Evolutionary conservation across 306 rosid species (phyloP).

Genomic region (barrel medic (Medicago truncatula)): DNA sequence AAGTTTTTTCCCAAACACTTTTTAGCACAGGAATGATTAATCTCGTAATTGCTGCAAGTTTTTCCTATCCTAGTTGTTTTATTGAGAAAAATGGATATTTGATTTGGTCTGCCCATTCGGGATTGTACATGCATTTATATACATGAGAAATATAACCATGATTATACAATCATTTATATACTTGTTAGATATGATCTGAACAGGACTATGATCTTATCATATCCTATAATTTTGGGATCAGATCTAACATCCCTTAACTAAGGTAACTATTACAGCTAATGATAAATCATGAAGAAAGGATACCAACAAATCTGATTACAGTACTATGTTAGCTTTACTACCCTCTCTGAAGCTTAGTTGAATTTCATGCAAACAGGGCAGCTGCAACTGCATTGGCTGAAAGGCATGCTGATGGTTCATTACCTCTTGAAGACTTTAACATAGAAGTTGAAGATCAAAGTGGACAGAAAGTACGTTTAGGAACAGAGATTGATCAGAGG

Average conservation of each 20-base stretch:
- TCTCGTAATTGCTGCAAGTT: too few relatives aligned
- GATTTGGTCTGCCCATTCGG: too few relatives aligned
- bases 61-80: too few relatives aligned
- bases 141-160: background rate
- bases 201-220: background rate
- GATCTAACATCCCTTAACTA: background rate
- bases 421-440: slow-evolving; percentile 79
- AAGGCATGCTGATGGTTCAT: slow-evolving; percentile 78
- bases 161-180: background rate
- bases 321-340: slow-evolving; percentile 1
- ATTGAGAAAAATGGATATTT: too few relatives aligned
- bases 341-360: slow-evolving; percentile 37
- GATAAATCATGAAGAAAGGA: background rate
- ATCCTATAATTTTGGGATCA: background rate
- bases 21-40: too few relatives aligned
- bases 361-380: slow-evolving; percentile 52
- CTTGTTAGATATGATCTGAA: background rate
- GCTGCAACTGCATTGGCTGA: slow-evolving; percentile 72
- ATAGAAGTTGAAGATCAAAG: slow-evolving; percentile 92
- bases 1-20: too few relatives aligned
- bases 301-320: background rate
- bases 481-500: slow-evolving; percentile 85
- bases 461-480: slow-evolving; percentile 76
- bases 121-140: background rate
- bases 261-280: background rate